phyloP scores from a whole-genome alignment of 768 basidiomycete genomes.

The Tylopilus plumbeoviolaceoides region DNA sequence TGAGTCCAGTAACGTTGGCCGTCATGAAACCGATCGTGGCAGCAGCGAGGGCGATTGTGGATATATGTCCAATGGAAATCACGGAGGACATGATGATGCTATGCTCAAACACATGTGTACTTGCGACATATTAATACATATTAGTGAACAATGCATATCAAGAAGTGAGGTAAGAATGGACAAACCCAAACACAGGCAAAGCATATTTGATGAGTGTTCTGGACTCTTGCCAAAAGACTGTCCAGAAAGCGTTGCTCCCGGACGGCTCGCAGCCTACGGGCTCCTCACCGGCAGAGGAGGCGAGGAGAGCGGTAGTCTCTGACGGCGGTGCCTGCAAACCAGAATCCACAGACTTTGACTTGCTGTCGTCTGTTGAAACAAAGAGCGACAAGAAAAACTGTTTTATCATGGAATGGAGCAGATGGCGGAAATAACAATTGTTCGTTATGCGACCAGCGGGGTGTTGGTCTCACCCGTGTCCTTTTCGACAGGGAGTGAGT shows the following conservation, averaged over 20 bases:
- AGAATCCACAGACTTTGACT: not conserved
- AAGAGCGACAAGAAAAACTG: constrained; percentile 2
- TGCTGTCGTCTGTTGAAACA: not conserved
- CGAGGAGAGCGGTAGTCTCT: constrained; percentile 59
- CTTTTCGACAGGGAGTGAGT: constrained; percentile 49
- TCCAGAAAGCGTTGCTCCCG: constrained; percentile 16
- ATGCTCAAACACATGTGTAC: constrained; percentile 81
- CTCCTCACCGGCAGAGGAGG: constrained; percentile 44
- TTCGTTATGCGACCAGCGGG: not conserved
- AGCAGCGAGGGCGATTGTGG: constrained; percentile 85
- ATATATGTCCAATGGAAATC: constrained; percentile 88
- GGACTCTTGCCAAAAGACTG: constrained; percentile 3
- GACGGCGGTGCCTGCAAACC: constrained; percentile 9
- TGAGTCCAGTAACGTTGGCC: constrained; percentile 50
- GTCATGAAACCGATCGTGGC: constrained; percentile 74
- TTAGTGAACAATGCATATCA: not conserved
- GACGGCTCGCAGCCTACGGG: constrained; percentile 31
- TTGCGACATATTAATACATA: constrained; percentile 2
- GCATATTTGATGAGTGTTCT: constrained; percentile 59
- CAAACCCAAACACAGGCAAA: constrained; percentile 71
- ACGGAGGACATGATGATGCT: constrained; percentile 82
- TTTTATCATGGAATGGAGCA: constrained; percentile 1
- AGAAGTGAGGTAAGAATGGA: constrained; percentile 7
- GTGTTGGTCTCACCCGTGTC: constrained; percentile 26
- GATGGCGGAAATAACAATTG: not conserved